Evolutionary conservation across 208 protist genomes (phyloP), one percentile per base, ranked within the genome.

Genomic region (Leishmania major): DNA sequence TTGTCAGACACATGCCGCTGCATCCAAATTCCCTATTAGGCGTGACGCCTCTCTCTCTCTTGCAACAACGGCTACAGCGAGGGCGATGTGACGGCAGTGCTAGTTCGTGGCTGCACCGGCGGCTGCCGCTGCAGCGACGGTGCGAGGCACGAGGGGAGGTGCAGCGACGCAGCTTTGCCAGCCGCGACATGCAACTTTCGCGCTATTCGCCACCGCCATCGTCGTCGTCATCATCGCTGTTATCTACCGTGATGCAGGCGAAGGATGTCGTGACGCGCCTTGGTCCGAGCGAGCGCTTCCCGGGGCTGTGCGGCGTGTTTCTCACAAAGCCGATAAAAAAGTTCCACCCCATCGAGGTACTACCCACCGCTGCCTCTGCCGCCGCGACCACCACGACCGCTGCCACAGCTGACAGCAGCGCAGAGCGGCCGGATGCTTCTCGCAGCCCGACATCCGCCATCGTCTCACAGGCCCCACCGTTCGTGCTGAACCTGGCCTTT

Each of bases 281-380:
- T 25, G 92, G 78, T 0, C 87, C 90, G 0, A 96, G 92, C 75
- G 40, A 75, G 40, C 81, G 89, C 81, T 70, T 94, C 3, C 87
- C 91, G 45, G 90, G 89, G 0, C 75, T 86, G 51, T 79, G 78
- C 13, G 93, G 93, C 17, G 92, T 97, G 22, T 97, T 92, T 66
- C 59, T 89, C 25, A 94, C 89, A 8, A 49, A 76, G 43, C 7
- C 75, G 0, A 45, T 96, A 11, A 96, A 95, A 72, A 96, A 97
- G 77, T 95, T 93, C 51, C 89, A 87, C n/a, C 92, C 88, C 40
- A 85, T 95, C 45, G 91, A 96, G 76, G 75, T 96, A 10, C 71
- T 88, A 1, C 90, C 92, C 25, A 31, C 49, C 22, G 82, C 85
- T 28, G 78, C 73, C 35, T 25, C 4, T 57, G 59, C 71, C 51